A percentile compares a stretch with the other conserved stretches of the same genome.
Evolutionary conservation across 805 yeast species (phyloP).

Genomic region (Scheffersomyces lignosus): DNA sequence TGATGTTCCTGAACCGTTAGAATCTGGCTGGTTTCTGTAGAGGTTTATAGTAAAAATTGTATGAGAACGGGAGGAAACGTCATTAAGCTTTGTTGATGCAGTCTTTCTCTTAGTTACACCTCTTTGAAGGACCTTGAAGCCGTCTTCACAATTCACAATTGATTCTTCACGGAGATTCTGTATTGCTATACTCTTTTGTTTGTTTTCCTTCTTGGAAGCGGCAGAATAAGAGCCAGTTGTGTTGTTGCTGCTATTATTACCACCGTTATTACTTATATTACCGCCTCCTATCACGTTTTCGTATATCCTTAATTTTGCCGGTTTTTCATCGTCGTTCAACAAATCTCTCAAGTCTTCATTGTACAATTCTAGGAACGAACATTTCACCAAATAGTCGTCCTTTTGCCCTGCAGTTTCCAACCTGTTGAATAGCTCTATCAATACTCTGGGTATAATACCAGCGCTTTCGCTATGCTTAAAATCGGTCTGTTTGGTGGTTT

Average conservation of each 20-base stretch:
- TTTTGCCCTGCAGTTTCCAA: slow-evolving; percentile 28
- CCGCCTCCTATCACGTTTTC: slow-evolving; percentile 20
- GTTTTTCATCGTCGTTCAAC: slow-evolving; percentile 47
- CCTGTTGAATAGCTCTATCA: slow-evolving; percentile 50
- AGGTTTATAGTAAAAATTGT: slow-evolving; percentile 69
- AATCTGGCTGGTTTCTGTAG: slow-evolving; percentile 43
- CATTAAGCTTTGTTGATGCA: slow-evolving; percentile 74
- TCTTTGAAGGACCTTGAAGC: slow-evolving; percentile 51
- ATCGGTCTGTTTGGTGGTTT: slow-evolving; percentile 2
- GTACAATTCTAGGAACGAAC: slow-evolving; percentile 82
- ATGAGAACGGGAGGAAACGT: slow-evolving; percentile 72
- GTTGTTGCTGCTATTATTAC: slow-evolving; percentile 1
- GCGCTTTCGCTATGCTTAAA: slow-evolving; percentile 28
- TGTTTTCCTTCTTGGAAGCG: not conserved
- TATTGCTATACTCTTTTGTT: slow-evolving; percentile 40
- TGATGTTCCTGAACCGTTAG: slow-evolving; percentile 6
- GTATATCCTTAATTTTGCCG: slow-evolving; percentile 34
- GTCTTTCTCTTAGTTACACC: slow-evolving; percentile 65
- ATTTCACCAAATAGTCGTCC: slow-evolving; percentile 63
- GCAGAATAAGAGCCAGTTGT: not conserved
- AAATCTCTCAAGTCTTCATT: slow-evolving; percentile 84
- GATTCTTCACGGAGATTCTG: slow-evolving; percentile 66
- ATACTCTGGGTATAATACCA: slow-evolving; percentile 60
- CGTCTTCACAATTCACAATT: slow-evolving; percentile 55
- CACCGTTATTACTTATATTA: slow-evolving; percentile 10